Conservation (phyloP, 495 filamentous ascomycete genomes). For the Podospora anserina region DNA sequence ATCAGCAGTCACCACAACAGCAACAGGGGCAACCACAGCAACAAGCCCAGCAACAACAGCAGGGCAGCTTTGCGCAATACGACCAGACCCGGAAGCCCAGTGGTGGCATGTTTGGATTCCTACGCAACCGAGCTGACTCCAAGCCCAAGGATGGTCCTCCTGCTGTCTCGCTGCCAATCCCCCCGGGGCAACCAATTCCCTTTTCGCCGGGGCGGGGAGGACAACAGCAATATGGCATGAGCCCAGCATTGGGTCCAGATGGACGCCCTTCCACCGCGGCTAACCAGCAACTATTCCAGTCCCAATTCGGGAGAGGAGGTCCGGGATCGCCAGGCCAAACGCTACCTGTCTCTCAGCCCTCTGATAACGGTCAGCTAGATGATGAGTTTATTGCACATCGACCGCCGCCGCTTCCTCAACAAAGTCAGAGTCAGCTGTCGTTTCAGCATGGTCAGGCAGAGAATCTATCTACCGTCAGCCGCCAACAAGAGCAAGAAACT, state of each 20-base stretch:
- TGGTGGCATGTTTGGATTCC: constrained; percentile 32
- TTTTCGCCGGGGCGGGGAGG: constrained; percentile 14
- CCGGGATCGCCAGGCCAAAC: constrained; percentile 12
- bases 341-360: constrained; percentile 7
- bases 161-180: background rate
- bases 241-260: constrained; percentile 26
- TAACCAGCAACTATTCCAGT: constrained; percentile 16
- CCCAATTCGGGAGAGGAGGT: constrained; percentile 13
- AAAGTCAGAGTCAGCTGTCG: constrained; percentile 15
- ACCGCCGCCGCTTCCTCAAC: constrained; percentile 13
- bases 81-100: constrained; percentile 21
- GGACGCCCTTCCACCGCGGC: constrained; percentile 23
- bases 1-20: background rate
- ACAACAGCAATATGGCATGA: constrained; percentile 25
- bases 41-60: constrained; percentile 7
- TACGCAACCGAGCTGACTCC: constrained; percentile 20
- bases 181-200: constrained; percentile 13
- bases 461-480: background rate
- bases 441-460: constrained; percentile 15
- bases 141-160: constrained; percentile 12
- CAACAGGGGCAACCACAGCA: background rate
- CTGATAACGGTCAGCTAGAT: background rate
- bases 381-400: constrained; percentile 9
- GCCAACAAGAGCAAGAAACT: constrained; percentile 12
- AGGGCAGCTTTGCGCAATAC: constrained; percentile 10